Percentiles rank a stretch among this genome's conserved stretches.
phyloP scores from a whole-genome alignment of 495 filamentous ascomycete species.

The Podospora australis region DNA sequence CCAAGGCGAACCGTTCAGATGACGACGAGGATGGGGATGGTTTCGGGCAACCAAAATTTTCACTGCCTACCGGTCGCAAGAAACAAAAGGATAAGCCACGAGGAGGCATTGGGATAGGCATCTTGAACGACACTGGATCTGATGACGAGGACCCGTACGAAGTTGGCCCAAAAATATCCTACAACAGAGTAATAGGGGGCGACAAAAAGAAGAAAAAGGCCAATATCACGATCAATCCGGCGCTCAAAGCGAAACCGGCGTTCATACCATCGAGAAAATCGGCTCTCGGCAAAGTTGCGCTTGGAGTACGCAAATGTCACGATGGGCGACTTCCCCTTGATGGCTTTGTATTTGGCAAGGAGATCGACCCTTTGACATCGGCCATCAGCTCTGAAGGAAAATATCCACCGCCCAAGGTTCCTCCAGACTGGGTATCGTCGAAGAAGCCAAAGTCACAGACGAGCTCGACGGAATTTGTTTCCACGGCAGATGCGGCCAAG shows the following conservation, averaged over 20 bases:
- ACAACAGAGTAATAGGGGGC: slow-evolving; percentile 75
- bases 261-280: slow-evolving; percentile 70
- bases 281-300: slow-evolving; percentile 46
- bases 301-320: slow-evolving; percentile 70
- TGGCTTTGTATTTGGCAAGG: slow-evolving; percentile 70
- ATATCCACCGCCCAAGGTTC: slow-evolving; percentile 70
- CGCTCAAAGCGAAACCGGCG: slow-evolving; percentile 60
- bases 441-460: slow-evolving; percentile 41
- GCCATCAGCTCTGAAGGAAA: slow-evolving; percentile 52
- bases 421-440: slow-evolving; percentile 67
- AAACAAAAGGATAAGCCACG: slow-evolving; percentile 47
- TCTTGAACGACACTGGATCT: slow-evolving; percentile 93
- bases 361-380: slow-evolving; percentile 45
- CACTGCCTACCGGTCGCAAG: slow-evolving; percentile 22
- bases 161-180: slow-evolving; percentile 85
- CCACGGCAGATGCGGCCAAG: slow-evolving; percentile 67
- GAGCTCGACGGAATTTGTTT: slow-evolving; percentile 42
- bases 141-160: slow-evolving; percentile 96
- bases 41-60: slow-evolving; percentile 24
- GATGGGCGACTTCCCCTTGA: slow-evolving; percentile 82
- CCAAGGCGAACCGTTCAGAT: slow-evolving; percentile 20
- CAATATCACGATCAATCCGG: slow-evolving; percentile 51
- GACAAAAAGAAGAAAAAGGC: slow-evolving; percentile 78
- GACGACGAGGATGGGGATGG: slow-evolving; percentile 49
- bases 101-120: slow-evolving; percentile 77